Evolutionary conservation across 441 rosid species (phyloP).

Genomic region (Populus hybrid): DNA sequence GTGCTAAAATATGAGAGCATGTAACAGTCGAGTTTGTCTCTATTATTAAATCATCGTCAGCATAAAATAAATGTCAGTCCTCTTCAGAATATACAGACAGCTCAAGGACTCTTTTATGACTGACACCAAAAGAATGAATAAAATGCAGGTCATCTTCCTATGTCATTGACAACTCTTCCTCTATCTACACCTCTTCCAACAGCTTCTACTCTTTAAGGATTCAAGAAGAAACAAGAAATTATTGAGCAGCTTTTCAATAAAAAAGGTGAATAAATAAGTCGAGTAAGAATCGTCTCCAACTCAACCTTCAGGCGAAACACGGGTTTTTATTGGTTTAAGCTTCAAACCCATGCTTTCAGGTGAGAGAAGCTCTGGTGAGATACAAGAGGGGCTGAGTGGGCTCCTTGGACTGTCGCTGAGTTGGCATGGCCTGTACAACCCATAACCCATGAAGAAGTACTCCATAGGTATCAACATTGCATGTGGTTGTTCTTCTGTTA

Average conservation of each 20-base stretch:
- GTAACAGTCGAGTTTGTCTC: background rate
- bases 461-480: constrained; percentile 96
- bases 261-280: background rate
- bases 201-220: constrained; percentile 21
- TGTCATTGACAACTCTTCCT: constrained; percentile 9
- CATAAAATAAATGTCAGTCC: constrained; percentile 25
- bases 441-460: constrained; percentile 82
- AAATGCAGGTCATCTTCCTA: constrained; percentile 21
- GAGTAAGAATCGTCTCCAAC: background rate
- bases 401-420: constrained; percentile 77
- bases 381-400: constrained; percentile 74
- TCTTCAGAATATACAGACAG: constrained; percentile 27
- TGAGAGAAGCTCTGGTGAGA: constrained; percentile 90
- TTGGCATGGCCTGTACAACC: constrained; percentile 57
- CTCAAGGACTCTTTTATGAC: constrained; percentile 25
- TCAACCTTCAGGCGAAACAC: constrained; percentile 36
- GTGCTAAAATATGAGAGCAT: background rate
- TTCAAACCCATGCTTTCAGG: constrained; percentile 98
- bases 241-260: background rate
- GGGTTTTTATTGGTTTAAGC: constrained; percentile 88
- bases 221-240: constrained; percentile 2
- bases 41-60: constrained; percentile 28
- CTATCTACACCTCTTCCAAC: constrained; percentile 37
- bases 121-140: constrained; percentile 52
- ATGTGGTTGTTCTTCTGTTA: constrained; percentile 93